A percentile compares a stretch with the other conserved stretches of the same genome.
Evolutionary conservation across 352 stramenopile species (phyloP).

Genomic region (Globisporangium paddicum): DNA sequence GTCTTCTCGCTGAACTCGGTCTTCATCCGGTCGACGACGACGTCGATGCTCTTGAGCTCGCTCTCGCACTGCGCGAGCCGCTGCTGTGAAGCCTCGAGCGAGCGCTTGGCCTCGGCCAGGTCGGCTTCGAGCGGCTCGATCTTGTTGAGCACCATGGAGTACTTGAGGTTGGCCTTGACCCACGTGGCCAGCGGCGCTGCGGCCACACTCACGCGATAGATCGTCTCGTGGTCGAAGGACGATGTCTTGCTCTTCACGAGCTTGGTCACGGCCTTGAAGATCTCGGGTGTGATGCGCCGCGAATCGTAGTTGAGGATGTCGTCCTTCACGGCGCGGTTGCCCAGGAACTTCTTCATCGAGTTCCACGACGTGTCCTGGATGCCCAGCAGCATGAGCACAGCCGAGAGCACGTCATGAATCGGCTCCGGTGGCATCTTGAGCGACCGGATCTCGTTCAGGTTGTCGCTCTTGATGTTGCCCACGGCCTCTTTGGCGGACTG

Average conservation of each 20-base stretch:
- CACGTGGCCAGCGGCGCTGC: slow-evolving; percentile 92
- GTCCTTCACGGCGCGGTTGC: slow-evolving; percentile 94
- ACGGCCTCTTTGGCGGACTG: slow-evolving; percentile 90
- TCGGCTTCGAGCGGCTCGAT: slow-evolving; percentile 92
- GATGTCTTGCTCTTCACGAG: slow-evolving; percentile 91
- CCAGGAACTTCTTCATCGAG: slow-evolving; percentile 96
- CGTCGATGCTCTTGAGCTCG: slow-evolving; percentile 91
- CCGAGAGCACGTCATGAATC: slow-evolving; percentile 93
- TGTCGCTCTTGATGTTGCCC: slow-evolving; percentile 94
- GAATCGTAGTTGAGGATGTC: slow-evolving; percentile 96
- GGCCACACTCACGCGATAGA: slow-evolving; percentile 92
- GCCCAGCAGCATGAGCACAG: slow-evolving; percentile 93
- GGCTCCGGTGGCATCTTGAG: slow-evolving; percentile 94
- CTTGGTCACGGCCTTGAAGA: slow-evolving; percentile 90
- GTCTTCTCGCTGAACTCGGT: slow-evolving; percentile 91
- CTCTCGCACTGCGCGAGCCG: slow-evolving; percentile 87
- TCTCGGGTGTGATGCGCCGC: slow-evolving; percentile 86
- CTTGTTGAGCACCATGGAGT: slow-evolving; percentile 94
- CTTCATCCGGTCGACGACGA: slow-evolving; percentile 87
- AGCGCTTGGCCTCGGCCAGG: slow-evolving; percentile 83
- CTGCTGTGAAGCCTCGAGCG: slow-evolving; percentile 84
- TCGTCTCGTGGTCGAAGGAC: slow-evolving; percentile 93
- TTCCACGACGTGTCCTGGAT: slow-evolving; percentile 96
- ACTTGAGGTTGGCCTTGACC: slow-evolving; percentile 95
- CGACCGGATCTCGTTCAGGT: slow-evolving; percentile 94